Evolutionary conservation across 108 stramenopile species (phyloP), one percentile per base, ranked within the genome.

Genomic region (Cyclotella sp.): DNA sequence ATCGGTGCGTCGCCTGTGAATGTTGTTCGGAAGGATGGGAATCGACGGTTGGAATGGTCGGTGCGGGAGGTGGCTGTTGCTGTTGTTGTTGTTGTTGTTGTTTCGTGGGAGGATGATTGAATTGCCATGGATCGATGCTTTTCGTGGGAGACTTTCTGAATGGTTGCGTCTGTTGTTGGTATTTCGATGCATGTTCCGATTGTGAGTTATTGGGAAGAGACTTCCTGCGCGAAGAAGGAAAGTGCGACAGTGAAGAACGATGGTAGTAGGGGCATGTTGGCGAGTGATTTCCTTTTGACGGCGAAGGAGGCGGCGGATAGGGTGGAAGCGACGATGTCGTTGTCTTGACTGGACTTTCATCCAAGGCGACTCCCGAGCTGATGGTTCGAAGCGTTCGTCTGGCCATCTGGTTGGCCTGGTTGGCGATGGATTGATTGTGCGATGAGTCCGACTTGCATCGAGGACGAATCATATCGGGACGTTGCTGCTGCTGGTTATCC

Each of bases 311-410:
- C 7, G n/a, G 68, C 30, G 18, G 52, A 22, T 18, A 19, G 2
- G 27, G 28, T 16, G 13, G 27, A 2, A 21, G 16, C 49, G 30
- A 15, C 7, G 45, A 47, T 47, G 27, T 45, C 10, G 34, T 4
- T 8, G 27, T 12, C n/a, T 22, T 22, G 14, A 13, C 21, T 26
- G 57, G 13, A 12, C 21, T 26, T 21, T 74, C 73, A 30, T 58
- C 29, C 0, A 68, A 57, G 58, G 75, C 53, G 29, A 67, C 67
- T 47, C 76, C 62, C 40, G 76, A 77, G 27, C 60, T 68, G 45
- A 77, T 77, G n/a, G 76, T 77, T 63, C 70, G 76, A 21, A 76
- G 61, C 54, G 16, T 12, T 39, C 30, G 47, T 22, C 49, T 40
- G 34, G 0, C 0, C 6, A 30, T 13, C 9, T 46, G 24, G 57